These are phyloP conservation scores for Aciculosporium take DNA, from an alignment of 2,329 filamentous ascomycete species.

Conservation along the genomic window DNA sequence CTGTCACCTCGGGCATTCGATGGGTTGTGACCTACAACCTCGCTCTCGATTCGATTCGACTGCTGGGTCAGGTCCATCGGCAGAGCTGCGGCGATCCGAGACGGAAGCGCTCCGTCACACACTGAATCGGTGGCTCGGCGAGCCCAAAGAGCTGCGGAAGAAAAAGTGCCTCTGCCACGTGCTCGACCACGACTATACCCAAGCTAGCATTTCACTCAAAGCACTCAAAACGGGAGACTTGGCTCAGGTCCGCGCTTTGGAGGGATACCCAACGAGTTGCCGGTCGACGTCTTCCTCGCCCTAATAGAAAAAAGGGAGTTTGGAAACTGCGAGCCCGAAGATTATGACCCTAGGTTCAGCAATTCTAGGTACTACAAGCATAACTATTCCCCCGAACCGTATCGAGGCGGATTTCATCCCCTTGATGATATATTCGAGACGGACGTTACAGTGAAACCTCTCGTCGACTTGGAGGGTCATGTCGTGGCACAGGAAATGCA, in stretches of 20 bases:
- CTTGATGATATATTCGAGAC: constrained; percentile 8
- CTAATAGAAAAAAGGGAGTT: constrained; percentile 16
- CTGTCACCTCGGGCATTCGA: constrained; percentile 31
- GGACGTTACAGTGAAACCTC: constrained; percentile 9
- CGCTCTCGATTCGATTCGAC: constrained; percentile 11
- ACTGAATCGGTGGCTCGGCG: constrained; percentile 15
- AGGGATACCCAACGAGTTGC: constrained; percentile 11
- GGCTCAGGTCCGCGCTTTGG: constrained; percentile 13
- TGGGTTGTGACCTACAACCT: constrained; percentile 41
- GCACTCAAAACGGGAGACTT: constrained; percentile 16
- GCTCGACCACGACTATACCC: constrained; percentile 21
- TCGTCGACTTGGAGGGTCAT: constrained; percentile 16
- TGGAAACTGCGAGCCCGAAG: constrained; percentile 8
- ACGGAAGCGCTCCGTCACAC: constrained; percentile 9
- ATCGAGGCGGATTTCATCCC: constrained; percentile 6
- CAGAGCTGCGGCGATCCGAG: constrained; percentile 5
- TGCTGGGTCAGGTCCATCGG: constrained; percentile 10
- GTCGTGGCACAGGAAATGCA: constrained; percentile 7
- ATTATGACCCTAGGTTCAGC: background rate
- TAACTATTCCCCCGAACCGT: constrained; percentile 4
- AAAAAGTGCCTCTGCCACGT: constrained; percentile 14
- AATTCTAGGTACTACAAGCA: constrained; percentile 1
- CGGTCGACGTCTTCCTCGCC: constrained; percentile 20
- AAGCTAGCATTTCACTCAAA: constrained; percentile 16
- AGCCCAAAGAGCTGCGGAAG: background rate